phyloP scores from a whole-genome alignment of 495 filamentous ascomycete genomes.

The Aspergillus indologenus region DNA sequence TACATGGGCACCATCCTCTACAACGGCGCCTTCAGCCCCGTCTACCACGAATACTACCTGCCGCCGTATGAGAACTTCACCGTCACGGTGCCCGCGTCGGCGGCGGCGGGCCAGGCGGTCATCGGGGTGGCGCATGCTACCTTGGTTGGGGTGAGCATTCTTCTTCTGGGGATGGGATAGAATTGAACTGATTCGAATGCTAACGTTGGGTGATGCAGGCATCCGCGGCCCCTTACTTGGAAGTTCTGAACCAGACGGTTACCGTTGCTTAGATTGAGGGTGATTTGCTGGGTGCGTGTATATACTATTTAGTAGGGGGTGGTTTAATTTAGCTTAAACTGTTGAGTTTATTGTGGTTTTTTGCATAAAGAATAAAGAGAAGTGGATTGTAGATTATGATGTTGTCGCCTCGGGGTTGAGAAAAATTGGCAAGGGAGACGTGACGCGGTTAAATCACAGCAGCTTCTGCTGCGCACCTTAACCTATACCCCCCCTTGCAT shows the following conservation, averaged over 20 bases:
- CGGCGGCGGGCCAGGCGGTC: constrained; percentile 22
- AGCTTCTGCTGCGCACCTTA: no score
- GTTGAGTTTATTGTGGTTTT: no score
- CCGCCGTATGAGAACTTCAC: constrained; percentile 41
- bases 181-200: no score
- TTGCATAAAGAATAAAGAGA: no score
- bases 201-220: constrained; percentile 19
- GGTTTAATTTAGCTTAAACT: no score
- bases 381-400: no score
- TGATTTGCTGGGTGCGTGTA: not conserved
- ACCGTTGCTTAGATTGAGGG: constrained; percentile 8
- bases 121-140: constrained; percentile 35
- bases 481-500: no score
- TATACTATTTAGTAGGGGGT: no score
- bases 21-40: constrained; percentile 31
- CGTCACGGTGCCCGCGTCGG: constrained; percentile 24
- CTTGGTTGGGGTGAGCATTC: constrained; percentile 35
- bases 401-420: no score
- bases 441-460: no score
- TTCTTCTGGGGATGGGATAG: not conserved
- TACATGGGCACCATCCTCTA: constrained; percentile 31
- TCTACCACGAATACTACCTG: constrained; percentile 25
- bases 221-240: constrained; percentile 15
- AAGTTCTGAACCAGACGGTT: constrained; percentile 22
- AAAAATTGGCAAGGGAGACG: no score